Evolutionary conservation across 371 early-diverging fungal species (phyloP), one percentile per base, ranked within the genome.

Genomic region (Rhizomucor miehei): DNA sequence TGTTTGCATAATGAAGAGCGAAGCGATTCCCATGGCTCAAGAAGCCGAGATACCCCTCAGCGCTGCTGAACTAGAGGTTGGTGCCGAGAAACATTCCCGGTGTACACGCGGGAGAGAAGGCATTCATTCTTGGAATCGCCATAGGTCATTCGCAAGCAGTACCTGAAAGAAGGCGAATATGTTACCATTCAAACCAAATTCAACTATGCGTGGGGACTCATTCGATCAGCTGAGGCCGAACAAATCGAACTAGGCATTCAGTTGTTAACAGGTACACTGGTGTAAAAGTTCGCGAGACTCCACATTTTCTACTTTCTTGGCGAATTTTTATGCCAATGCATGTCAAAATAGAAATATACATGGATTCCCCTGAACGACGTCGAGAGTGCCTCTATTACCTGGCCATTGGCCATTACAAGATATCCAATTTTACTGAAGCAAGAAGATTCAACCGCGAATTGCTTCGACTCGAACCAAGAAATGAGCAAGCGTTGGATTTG

Each of bases 301-400:
- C n/a, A n/a, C n/a, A n/a, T n/a, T 35, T 17, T 35, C 13, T 23
- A 5, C 3, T 23, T 46, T 21, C 17, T 23, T 46, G 24, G 17
- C 46, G 17, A 20, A 3, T 48, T 14, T 34, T 1, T 48, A 9
- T n/a, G n/a, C n/a, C 16, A 29, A 24, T 48, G 48, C 24, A 21
- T 47, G 24, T 24, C n/a, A 12, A 49, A 16, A 36, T 59, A 91
- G 96, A 94, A 57, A 94, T 96, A 36, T 92, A 91, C 66, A 71
- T 78, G 17, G 89, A 92, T 48, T 77, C 88, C 24, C 89, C 90
- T 10, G 85, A 89, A 60, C 84, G 98, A 57, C 83, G 90, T 56
- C 85, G 97, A 46, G 98, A 97, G 69, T 97, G 97, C 59, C 77
- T 94, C 20, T 97, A 94, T 71, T 97, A 94, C 60, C 68, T 97